Evolutionary conservation across 768 basidiomycete genomes (phyloP).

Genomic region (Hortiboletus campestris): DNA sequence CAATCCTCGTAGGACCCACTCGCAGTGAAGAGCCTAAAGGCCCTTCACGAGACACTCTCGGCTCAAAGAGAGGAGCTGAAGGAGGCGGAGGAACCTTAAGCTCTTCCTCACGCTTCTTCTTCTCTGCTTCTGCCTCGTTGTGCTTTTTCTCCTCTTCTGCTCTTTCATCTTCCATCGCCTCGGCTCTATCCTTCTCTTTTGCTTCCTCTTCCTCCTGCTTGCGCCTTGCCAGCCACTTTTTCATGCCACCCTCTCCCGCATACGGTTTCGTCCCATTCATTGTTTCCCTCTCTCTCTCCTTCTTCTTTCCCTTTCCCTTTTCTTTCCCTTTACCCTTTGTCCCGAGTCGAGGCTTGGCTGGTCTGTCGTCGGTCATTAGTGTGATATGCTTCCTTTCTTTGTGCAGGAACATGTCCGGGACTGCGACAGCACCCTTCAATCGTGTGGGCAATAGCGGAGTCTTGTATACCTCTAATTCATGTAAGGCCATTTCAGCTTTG

Average conservation of each 20-base stretch:
- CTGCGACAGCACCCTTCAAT: slow-evolving; percentile 37
- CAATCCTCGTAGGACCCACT: slow-evolving; percentile 58
- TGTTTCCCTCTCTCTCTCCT: slow-evolving; percentile 35
- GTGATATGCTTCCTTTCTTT: slow-evolving; percentile 41
- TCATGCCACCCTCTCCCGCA: slow-evolving; percentile 75
- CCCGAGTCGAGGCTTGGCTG: slow-evolving; percentile 47
- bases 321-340: slow-evolving; percentile 38
- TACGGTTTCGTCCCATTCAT: slow-evolving; percentile 70
- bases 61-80: slow-evolving; percentile 20
- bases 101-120: slow-evolving; percentile 16
- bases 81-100: slow-evolving; percentile 17
- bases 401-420: slow-evolving; percentile 65
- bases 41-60: slow-evolving; percentile 17
- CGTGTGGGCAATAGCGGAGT: slow-evolving; percentile 74
- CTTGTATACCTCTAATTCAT: slow-evolving; percentile 75
- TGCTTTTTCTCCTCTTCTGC: slow-evolving; percentile 27
- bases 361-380: slow-evolving; percentile 62
- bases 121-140: slow-evolving; percentile 20
- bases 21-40: slow-evolving; percentile 51
- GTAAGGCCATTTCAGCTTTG: slow-evolving; percentile 64
- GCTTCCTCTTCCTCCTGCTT: slow-evolving; percentile 56
- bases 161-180: slow-evolving; percentile 36
- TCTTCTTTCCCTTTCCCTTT: slow-evolving; percentile 35
- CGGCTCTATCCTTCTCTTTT: slow-evolving; percentile 33
- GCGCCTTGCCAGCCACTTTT: slow-evolving; percentile 66